Base-by-base conservation (phyloP, 768 basidiomycete genomes). In the Hortiboletus campestris region DNA sequence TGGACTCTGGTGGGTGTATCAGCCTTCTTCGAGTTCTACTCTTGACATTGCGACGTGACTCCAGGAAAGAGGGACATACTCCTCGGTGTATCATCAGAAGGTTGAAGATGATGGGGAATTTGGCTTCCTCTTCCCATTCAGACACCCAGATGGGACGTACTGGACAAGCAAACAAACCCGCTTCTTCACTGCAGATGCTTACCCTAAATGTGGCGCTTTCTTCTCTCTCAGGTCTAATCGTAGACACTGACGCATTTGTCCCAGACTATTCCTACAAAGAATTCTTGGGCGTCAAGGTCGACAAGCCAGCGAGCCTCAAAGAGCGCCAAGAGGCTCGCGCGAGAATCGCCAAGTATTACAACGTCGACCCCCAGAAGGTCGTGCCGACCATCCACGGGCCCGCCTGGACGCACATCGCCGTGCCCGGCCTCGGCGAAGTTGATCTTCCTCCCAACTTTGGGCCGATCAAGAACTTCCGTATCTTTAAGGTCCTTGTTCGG, bases 221-320 rank as follows among this genome's bases (percentile, higher is more conserved):
- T 17, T 35, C 19, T 42, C 19, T 22, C 22, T 11, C 10, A 2
- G n/a, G 9, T 14, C 19, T 44, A 7, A 5, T 35, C 11, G 6
- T 40, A 16, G 25, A n/a, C 7, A 19, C 36, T 56, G 10, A 56
- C 29, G 2, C n/a, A 28, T 34, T 25, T 31, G 14, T 50, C 36
- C 6, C 28, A 70, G 69, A 66, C 13, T 70, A 70, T 46, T 65
- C 70, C 13, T 70, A 71, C 43, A 48, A 58, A n/a, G 57, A 61
- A 36, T 63, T 70, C 32, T 38, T 46, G 45, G 66, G 68, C 19
- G 49, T 70, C 17, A 62, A 70, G 29, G 69, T 72, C 9, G 60
- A 72, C 43, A 48, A 55, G 36, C 45, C 66, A 6, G 25, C 42
- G 3, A 50, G n/a, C 22, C 40, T 50, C 8, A 32, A 59, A 39